Evolutionary conservation across 352 stramenopile species (phyloP), one percentile per base, ranked within the genome.

Genomic region (Phytophthora citrophthora): DNA sequence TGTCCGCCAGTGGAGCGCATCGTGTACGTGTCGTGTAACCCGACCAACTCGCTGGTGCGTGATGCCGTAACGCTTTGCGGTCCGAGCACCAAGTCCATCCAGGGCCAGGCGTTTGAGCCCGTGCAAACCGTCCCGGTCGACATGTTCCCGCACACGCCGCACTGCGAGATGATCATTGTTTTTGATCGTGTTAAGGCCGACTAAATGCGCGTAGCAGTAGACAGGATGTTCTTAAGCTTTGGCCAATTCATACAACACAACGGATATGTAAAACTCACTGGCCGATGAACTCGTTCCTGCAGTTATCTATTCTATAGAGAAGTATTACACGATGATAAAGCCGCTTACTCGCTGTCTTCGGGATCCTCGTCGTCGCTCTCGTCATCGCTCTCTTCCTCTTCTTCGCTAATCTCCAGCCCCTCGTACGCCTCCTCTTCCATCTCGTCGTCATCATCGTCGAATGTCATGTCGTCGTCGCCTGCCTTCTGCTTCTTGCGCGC

Each of bases 11-110:
- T 98, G 27, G 83, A 95, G 60, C 81, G 90, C 50, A 90, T 98
- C 56, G 87, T 99, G 18, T 99, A 99, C 71, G 97, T 99, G 47
- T 98, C 92, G 32, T 99, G 97, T 82, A 99, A 99, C 80, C 97
- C 97, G 15, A 99, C 94, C 2, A 95, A 92, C 36, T 98, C 93
- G 47, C 85, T 99, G 50, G 83, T 98, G 8, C 78, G 94, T 60
- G 86, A 95, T 54, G 86, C 85, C 4, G 72, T 89, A 60, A 93
- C 73, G 46, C 85, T 99, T 12, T 99, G 97, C 69, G 77, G 86
- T 8, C 94, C 96, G 16, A 90, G 93, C 45, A 98, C 94, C 16
- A 98, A 98, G 70, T 94, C 92, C 31, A 86, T 98, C 45, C 80
- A 80, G 26, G 97, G 97, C 34, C 68, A 86, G 20, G 81, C 97